Percentiles rank a stretch among this genome's conserved stretches.
These are phyloP conservation scores for Colletotrichum australisinense DNA, from an alignment of 2,329 filamentous ascomycete species.

Conservation along the genomic window DNA sequence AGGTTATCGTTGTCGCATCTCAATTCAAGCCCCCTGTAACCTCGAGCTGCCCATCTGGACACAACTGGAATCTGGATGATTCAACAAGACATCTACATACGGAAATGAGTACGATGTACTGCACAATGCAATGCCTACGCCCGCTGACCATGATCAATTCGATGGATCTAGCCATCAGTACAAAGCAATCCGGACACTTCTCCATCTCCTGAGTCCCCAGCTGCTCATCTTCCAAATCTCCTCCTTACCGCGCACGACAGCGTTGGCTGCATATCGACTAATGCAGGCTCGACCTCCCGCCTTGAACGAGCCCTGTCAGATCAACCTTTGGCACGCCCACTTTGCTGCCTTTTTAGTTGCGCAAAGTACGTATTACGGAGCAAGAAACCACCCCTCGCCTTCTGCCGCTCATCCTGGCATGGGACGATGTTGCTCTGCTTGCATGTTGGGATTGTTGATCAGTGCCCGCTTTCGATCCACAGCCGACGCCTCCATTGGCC, in stretches of 20 bases:
- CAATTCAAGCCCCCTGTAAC: neutral
- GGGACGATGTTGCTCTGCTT: conserved; percentile 31
- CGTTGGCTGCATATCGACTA: conserved; percentile 20
- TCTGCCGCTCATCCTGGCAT: conserved; percentile 23
- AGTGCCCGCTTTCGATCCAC: neutral
- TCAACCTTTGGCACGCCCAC: neutral
- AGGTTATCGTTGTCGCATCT: neutral
- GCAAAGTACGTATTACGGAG: neutral
- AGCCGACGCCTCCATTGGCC: conserved; percentile 21
- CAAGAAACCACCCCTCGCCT: neutral
- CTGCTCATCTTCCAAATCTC: neutral
- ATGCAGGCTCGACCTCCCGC: conserved; percentile 20
- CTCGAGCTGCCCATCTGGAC: neutral
- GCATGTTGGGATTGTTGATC: conserved; percentile 21
- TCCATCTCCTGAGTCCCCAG: neutral
- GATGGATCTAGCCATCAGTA: neutral
- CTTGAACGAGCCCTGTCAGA: conserved; percentile 18
- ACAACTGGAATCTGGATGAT: neutral
- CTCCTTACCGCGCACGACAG: neutral
- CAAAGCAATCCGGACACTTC: neutral
- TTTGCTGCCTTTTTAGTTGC: neutral
- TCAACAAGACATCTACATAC: neutral
- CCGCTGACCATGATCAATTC: neutral
- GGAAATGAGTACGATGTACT: too few species aligned
- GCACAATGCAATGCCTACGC: neutral